These are phyloP conservation scores for Peronospora belbahrii DNA, from an alignment of 352 stramenopile genomes.

Conservation along the genomic window DNA sequence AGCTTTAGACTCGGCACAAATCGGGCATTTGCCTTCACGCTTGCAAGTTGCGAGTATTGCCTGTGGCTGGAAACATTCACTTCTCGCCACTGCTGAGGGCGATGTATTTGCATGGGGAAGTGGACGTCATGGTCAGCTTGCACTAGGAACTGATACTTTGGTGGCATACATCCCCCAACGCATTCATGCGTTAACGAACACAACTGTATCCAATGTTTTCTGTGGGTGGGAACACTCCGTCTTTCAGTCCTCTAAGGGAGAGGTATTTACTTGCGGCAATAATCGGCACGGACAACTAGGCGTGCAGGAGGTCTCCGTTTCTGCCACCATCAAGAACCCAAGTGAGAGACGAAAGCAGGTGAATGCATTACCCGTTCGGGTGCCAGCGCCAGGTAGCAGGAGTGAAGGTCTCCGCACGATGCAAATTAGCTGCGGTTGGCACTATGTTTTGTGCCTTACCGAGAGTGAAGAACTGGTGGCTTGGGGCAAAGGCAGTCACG, in stretches of 20 bases:
- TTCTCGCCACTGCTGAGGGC: slow-evolving; percentile 41
- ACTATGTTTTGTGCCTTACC: slow-evolving; percentile 59
- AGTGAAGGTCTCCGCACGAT: slow-evolving; percentile 12
- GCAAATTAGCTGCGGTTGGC: slow-evolving; percentile 63
- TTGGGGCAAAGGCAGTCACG: slow-evolving; percentile 75
- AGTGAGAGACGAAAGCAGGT: slow-evolving; percentile 15
- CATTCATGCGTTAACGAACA: slow-evolving; percentile 18
- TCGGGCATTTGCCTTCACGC: slow-evolving; percentile 12
- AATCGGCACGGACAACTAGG: slow-evolving; percentile 77
- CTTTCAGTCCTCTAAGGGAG: slow-evolving; percentile 30
- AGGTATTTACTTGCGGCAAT: slow-evolving; percentile 55
- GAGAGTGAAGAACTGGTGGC: slow-evolving; percentile 27
- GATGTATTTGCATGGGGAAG: slow-evolving; percentile 59
- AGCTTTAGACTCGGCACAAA: neutral
- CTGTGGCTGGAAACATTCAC: slow-evolving; percentile 79
- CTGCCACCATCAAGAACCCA: neutral
- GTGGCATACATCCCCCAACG: slow-evolving; percentile 20
- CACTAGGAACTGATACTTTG: slow-evolving; percentile 30
- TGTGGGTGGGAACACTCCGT: slow-evolving; percentile 81
- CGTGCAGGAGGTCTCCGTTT: slow-evolving; percentile 2
- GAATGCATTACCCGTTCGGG: slow-evolving; percentile 20
- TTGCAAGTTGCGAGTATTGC: slow-evolving; percentile 49
- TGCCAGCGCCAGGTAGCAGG: slow-evolving; percentile 11
- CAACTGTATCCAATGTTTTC: slow-evolving; percentile 28
- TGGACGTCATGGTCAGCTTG: slow-evolving; percentile 67